Conservation (phyloP, 2,329 filamentous ascomycete species). For the Trichoderma sp. region DNA sequence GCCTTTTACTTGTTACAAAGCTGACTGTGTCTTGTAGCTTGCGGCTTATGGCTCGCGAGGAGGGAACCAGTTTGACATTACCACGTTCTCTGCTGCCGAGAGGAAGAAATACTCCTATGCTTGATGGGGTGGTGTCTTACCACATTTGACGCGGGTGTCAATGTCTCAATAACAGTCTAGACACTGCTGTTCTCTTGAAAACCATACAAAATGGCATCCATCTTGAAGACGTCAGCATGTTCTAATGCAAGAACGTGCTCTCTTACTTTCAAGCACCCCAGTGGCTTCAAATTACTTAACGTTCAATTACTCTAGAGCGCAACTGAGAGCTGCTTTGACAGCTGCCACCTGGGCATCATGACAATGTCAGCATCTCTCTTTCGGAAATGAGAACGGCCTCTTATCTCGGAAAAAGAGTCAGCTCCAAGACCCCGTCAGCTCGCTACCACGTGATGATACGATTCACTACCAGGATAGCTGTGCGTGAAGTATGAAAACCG, state of each 20-base stretch:
- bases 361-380: neutral
- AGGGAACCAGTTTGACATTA: conserved; percentile 16
- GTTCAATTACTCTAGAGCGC: neutral
- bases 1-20: conserved; percentile 8
- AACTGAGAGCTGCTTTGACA: neutral
- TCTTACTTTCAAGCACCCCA: neutral
- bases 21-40: neutral
- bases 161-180: neutral
- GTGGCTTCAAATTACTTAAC: neutral
- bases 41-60: conserved; percentile 6
- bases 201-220: too few relatives aligned
- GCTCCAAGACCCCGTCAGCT: neutral
- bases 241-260: conserved; percentile 6
- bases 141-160: too few relatives aligned
- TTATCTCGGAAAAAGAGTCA: neutral
- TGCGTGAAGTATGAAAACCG: neutral
- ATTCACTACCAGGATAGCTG: neutral
- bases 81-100: conserved; percentile 5
- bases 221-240: too few relatives aligned
- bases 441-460: conserved; percentile 4
- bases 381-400: neutral
- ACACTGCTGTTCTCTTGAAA: neutral
- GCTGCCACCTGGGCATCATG: neutral
- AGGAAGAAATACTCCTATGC: neutral
- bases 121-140: neutral